Conservation (phyloP, 164 flowering plant genomes). For the Liriodendron chinense region DNA sequence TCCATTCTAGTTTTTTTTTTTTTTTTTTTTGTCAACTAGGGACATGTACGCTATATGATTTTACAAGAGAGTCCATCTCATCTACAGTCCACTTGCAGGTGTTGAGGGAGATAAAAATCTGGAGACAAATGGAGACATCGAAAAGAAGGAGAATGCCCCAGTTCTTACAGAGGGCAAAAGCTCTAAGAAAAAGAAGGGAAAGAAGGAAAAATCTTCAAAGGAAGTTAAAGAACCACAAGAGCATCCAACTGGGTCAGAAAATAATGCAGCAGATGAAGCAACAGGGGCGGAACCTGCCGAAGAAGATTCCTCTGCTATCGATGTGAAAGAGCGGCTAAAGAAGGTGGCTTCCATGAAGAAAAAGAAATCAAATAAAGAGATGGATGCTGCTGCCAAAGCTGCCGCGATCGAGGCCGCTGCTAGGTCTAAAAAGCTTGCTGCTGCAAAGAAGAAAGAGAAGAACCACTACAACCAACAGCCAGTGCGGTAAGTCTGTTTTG, state of each 20-base stretch:
- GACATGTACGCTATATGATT: background rate
- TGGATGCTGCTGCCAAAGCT: slow-evolving; percentile 82
- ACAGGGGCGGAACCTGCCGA: slow-evolving; percentile 36
- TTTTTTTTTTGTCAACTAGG: background rate
- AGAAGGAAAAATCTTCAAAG: slow-evolving; percentile 71
- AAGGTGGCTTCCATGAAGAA: slow-evolving; percentile 70
- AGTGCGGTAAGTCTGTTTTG: slow-evolving; percentile 31
- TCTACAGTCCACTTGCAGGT: slow-evolving; percentile 23
- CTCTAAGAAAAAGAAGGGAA: slow-evolving; percentile 79
- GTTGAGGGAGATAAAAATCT: slow-evolving; percentile 41
- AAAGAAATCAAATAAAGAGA: slow-evolving; percentile 76
- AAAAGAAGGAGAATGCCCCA: slow-evolving; percentile 53
- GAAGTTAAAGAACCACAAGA: slow-evolving; percentile 44
- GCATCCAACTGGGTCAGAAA: slow-evolving; percentile 31
- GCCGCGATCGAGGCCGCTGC: slow-evolving; percentile 83
- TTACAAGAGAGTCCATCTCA: background rate
- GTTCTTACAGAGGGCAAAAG: slow-evolving; percentile 51
- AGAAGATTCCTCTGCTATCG: slow-evolving; percentile 38
- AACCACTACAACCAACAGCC: slow-evolving; percentile 81
- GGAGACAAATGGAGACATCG: slow-evolving; percentile 42
- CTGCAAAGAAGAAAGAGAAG: slow-evolving; percentile 96
- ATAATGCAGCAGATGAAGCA: slow-evolving; percentile 25
- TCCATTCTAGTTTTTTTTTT: too few species aligned
- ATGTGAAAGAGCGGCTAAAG: slow-evolving; percentile 81
- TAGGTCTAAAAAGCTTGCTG: slow-evolving; percentile 84